These are phyloP conservation scores for Taiozyma onychis DNA, from an alignment of 1,139 yeast species.

Conservation along the genomic window DNA sequence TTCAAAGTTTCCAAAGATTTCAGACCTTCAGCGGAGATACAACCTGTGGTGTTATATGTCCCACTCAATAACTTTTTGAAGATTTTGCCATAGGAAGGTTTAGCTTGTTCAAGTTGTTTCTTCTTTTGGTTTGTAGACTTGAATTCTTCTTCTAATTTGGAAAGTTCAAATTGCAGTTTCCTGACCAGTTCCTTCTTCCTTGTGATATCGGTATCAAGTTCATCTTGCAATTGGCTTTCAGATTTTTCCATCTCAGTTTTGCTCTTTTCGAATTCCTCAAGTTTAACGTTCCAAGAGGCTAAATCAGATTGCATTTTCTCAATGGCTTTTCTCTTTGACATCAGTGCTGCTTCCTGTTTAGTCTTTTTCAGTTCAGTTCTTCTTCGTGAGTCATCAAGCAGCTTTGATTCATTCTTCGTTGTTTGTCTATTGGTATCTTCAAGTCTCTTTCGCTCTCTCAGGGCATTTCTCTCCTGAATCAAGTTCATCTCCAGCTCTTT, in stretches of 20 bases:
- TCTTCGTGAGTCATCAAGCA: constrained; percentile 38
- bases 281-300: constrained; percentile 25
- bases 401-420: constrained; percentile 42
- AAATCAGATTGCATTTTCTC: constrained; percentile 29
- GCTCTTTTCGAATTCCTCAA: constrained; percentile 23
- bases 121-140: constrained; percentile 26
- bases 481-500: constrained; percentile 34
- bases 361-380: constrained; percentile 28
- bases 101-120: constrained; percentile 26
- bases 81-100: constrained; percentile 23
- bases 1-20: constrained; percentile 23
- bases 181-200: constrained; percentile 22
- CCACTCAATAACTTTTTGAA: constrained; percentile 24
- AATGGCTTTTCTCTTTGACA: constrained; percentile 24
- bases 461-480: constrained; percentile 35
- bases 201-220: constrained; percentile 20
- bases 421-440: constrained; percentile 46
- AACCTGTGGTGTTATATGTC: constrained; percentile 29
- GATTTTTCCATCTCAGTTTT: constrained; percentile 16
- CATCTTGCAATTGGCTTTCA: constrained; percentile 22
- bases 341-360: constrained; percentile 25
- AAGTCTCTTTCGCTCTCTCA: constrained; percentile 38
- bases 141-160: constrained; percentile 35
- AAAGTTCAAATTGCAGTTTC: constrained; percentile 25
- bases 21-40: constrained; percentile 27